Evolutionary conservation across 2,329 filamentous ascomycete species (phyloP), one percentile per base, ranked within the genome.

Genomic region (Periconia sp.): DNA sequence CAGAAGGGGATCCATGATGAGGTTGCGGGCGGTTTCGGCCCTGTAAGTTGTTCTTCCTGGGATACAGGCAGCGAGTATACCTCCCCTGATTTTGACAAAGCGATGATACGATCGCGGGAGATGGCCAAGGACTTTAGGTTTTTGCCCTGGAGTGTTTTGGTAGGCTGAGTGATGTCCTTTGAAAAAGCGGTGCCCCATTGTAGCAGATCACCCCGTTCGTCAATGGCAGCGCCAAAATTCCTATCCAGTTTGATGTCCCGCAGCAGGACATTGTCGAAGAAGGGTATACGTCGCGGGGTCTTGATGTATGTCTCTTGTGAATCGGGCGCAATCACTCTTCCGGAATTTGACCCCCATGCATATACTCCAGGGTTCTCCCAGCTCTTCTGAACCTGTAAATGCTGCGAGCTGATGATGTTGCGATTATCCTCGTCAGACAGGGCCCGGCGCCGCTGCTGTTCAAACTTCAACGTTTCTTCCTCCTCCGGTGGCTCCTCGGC

Each of bases 121-220:
- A 96, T 81, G 41, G 85, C 83, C 42, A 97, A 77, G 53, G 90
- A 90, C 54, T 82, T 76, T 47, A 97, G 78, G 64, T 96, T 84
- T 71, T 95, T 96, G 51, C 92, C 93, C 55, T 77, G 85, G 50
- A 99, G 76, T 0, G 93, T 97, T 46, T 81, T 78, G 1, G 81
- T 81, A 0, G 93, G 94, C 30, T 80, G 77, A 10, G 79, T 82
- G 30, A 84, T 78, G 5, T 84, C 80, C 51, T 83, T 80, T 7
- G 88, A 88, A 70, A 88, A 97, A 3, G 82, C 90, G 3, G 81
- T 81, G 1, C 94, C 94, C 94, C 94, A 99, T 76, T 97, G 92
- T 13, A 97, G 80, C 43, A 99, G 74, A 70, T 97, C 89, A 3
- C 94, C 94, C 57, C 88, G 86, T 70, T 97, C 92, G 5, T 87